Conservation (phyloP, 805 yeast genomes). For the Candida taoyuanica region DNA sequence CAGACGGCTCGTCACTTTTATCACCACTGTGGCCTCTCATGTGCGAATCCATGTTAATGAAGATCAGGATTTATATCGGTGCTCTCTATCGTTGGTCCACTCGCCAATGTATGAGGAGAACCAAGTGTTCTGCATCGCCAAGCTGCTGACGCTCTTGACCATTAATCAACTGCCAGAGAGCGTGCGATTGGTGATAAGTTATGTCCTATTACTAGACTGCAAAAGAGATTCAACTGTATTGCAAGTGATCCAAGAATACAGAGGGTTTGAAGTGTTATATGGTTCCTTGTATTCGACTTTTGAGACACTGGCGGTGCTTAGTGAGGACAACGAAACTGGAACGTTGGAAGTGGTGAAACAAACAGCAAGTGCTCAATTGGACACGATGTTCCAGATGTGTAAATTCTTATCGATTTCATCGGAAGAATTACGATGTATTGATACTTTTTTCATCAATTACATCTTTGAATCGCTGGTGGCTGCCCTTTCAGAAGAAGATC, state of each 20-base stretch:
- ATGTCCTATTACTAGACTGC: conserved; percentile 41
- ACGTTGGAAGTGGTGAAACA: conserved; percentile 33
- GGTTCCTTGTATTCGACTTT: conserved; percentile 34
- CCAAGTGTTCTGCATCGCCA: conserved; percentile 43
- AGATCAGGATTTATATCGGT: conserved; percentile 32
- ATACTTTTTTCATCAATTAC: conserved; percentile 41
- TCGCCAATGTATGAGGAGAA: conserved; percentile 34
- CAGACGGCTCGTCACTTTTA: conserved; percentile 17
- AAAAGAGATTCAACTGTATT: conserved; percentile 38
- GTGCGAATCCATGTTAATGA: conserved; percentile 20
- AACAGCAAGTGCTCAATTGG: conserved; percentile 42
- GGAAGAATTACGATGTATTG: conserved; percentile 39
- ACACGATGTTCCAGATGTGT: conserved; percentile 52
- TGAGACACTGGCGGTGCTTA: conserved; percentile 14
- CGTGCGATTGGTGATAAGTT: conserved; percentile 38
- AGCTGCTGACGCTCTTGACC: conserved; percentile 42
- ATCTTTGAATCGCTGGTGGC: conserved; percentile 44
- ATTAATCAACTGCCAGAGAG: conserved; percentile 31
- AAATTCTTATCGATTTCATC: conserved; percentile 41
- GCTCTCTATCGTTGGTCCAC: conserved; percentile 31
- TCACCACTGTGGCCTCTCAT: conserved; percentile 25
- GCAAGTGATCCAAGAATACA: conserved; percentile 44
- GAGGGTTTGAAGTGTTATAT: conserved; percentile 46
- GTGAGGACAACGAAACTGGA: conserved; percentile 31
- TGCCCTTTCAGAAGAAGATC: conserved; percentile 46